A percentile compares a stretch with the other conserved stretches of the same genome.
phyloP scores from a whole-genome alignment of 768 basidiomycete species.

The Termitomyces sp. region DNA sequence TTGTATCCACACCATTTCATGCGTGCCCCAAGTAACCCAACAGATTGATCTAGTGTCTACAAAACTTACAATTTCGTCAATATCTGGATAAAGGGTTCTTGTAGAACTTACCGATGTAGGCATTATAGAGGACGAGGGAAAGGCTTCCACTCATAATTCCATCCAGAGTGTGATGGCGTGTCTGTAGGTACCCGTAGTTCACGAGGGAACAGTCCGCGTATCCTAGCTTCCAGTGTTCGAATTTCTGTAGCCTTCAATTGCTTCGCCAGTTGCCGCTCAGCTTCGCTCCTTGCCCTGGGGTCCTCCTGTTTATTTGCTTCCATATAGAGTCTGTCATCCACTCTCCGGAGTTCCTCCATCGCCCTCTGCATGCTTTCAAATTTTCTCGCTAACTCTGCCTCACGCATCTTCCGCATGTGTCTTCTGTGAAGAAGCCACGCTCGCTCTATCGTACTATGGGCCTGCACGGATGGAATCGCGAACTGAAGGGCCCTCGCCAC shows the following conservation, averaged over 20 bases:
- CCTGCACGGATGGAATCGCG: slow-evolving; percentile 85
- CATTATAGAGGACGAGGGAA: slow-evolving; percentile 45
- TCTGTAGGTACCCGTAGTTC: slow-evolving; percentile 84
- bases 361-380: slow-evolving; percentile 78
- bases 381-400: slow-evolving; percentile 68
- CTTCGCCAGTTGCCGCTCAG: slow-evolving; percentile 57
- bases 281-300: slow-evolving; percentile 53
- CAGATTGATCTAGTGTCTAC: not conserved
- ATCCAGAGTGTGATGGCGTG: slow-evolving; percentile 74
- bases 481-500: slow-evolving; percentile 69
- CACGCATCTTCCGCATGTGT: slow-evolving; percentile 62
- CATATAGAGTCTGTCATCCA: slow-evolving; percentile 54
- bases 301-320: slow-evolving; percentile 75
- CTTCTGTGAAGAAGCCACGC: slow-evolving; percentile 84
- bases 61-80: not conserved
- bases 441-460: slow-evolving; percentile 87
- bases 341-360: slow-evolving; percentile 70
- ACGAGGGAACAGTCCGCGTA: slow-evolving; percentile 81
- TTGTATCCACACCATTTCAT: not conserved
- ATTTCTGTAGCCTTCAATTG: slow-evolving; percentile 59
- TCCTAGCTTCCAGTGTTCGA: slow-evolving; percentile 67
- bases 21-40: not conserved
- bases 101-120: slow-evolving; percentile 12
- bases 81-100: not conserved
- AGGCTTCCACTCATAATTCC: slow-evolving; percentile 84